Base-by-base conservation (phyloP, 441 rosid genomes). In the Pelargonium cotyledonis region DNA sequence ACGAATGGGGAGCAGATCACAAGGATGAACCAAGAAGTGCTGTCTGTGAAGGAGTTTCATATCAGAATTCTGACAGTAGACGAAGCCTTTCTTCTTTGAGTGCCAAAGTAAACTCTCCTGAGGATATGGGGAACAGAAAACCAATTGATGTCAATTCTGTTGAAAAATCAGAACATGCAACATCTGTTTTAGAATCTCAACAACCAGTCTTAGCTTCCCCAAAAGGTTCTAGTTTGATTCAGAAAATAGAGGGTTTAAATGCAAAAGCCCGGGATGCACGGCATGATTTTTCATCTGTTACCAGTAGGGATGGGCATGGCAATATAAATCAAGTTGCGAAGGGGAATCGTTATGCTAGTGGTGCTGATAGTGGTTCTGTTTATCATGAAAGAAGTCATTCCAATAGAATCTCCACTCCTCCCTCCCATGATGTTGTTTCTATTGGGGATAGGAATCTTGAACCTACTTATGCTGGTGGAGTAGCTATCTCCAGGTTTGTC, bases 231-330 rank as follows among this genome's bases (percentile, higher is more conserved):
- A 81, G 78, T 82, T 77, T 89, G 78, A 88, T 95, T 72, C 88
- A 84, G 86, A 90, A 95, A 81, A 92, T 95, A 68, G 92, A 95
- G 82, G 85, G 92, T 65, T 79, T 81, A 76, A 77, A 67, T 76
- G 76, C 78, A 65, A 80, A 80, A 70, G 68, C 68, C 7, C 74
- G 78, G 31, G 78, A 75, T 66, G 65, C 19, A 19, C 65, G 51
- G 3, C 40, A 19, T 21, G 74, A 75, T 31, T 41, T 23, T 49
- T 44, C 65, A 58, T 21, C 46, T 18, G 63, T 70, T 70, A 15
- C 74, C 46, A 47, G 44, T 65, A 61, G 74, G 71, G 14, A 16
- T 7, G 73, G 21, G 57, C 64, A 66, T 35, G 68, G 67, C 15
- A 66, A 60, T 60, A 70, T n/a, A 29, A 23, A 29, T 60, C 65